Conservation (phyloP, 1,284 basidiomycete genomes). For the Schizopora paradoxa region DNA sequence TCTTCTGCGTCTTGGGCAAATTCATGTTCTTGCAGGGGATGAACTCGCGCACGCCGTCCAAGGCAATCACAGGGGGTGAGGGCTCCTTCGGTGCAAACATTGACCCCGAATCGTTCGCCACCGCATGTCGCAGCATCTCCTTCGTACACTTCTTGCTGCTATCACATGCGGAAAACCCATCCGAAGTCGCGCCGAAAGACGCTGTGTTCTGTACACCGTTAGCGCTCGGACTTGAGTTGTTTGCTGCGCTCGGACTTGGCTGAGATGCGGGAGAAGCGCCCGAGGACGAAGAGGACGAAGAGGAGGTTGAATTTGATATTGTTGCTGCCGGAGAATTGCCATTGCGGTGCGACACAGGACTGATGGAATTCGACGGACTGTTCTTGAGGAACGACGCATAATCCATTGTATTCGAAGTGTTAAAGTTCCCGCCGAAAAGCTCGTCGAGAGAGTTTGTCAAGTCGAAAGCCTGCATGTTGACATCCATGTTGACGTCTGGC, state of each 20-base stretch:
- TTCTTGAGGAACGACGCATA: slow-evolving; percentile 39
- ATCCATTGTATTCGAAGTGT: slow-evolving; percentile 36
- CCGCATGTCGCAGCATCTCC: slow-evolving; percentile 2
- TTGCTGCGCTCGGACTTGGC: slow-evolving; percentile 2
- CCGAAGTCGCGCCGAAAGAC: no score
- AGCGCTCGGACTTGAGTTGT: neutral
- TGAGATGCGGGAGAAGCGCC: slow-evolving; percentile 2
- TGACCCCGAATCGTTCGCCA: slow-evolving; percentile 13
- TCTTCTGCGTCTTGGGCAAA: slow-evolving; percentile 64
- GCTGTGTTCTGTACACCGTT: no score
- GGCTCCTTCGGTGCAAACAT: slow-evolving; percentile 11
- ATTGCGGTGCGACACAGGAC: slow-evolving; percentile 12
- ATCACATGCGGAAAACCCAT: no score
- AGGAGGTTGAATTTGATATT: neutral
- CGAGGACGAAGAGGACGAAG: slow-evolving; percentile 6
- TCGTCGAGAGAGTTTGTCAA: slow-evolving; percentile 40
- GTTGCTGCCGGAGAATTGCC: no score
- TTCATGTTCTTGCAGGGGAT: slow-evolving; percentile 56
- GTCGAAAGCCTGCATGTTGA: slow-evolving; percentile 23
- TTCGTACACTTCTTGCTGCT: slow-evolving; percentile 9
- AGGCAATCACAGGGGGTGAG: slow-evolving; percentile 13
- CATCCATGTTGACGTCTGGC: slow-evolving; percentile 35
- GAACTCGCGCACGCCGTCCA: slow-evolving; percentile 37
- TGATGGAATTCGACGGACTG: slow-evolving; percentile 34
- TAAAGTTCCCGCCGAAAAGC: slow-evolving; percentile 55